Evolutionary conservation across 1,139 yeast genomes (phyloP).

Genomic region (Chernovozyma aurita): DNA sequence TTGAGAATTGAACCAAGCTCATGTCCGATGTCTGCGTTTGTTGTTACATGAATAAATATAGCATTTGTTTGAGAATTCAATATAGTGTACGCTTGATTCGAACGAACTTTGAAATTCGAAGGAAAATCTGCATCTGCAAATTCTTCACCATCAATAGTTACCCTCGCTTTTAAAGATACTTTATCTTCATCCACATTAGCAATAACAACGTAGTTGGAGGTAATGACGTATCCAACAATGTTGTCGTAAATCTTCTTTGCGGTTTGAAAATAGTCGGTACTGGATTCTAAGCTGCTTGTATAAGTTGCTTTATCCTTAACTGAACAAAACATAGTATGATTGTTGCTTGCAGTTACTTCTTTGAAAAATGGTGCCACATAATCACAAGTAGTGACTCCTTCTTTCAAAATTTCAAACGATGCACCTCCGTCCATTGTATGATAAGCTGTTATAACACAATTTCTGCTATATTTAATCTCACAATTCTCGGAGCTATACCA

Average conservation of each 20-base stretch:
- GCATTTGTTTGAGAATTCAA: constrained; percentile 73
- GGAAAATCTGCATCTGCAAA: constrained; percentile 87
- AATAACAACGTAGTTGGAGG: constrained; percentile 62
- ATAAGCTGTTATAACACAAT: constrained; percentile 57
- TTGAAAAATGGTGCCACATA: constrained; percentile 54
- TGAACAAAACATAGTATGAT: constrained; percentile 59
- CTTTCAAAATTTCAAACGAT: constrained; percentile 49
- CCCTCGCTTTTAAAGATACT: constrained; percentile 55
- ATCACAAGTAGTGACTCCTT: constrained; percentile 57
- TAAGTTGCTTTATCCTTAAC: constrained; percentile 7
- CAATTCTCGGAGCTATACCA: constrained; percentile 67
- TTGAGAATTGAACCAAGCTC: constrained; percentile 84
- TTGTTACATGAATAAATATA: constrained; percentile 79
- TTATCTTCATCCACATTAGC: constrained; percentile 43
- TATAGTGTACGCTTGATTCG: constrained; percentile 79
- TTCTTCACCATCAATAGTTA: constrained; percentile 74
- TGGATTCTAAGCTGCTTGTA: constrained; percentile 19
- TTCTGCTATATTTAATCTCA: constrained; percentile 29
- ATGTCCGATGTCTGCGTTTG: constrained; percentile 41
- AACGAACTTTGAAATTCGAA: constrained; percentile 52
- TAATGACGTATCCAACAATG: constrained; percentile 37
- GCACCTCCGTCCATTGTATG: constrained; percentile 63
- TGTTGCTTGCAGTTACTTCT: constrained; percentile 25
- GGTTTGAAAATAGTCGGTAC: constrained; percentile 24
- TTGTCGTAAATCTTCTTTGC: constrained; percentile 22